A percentile compares a stretch with the other conserved stretches of the same genome.
Evolutionary conservation across 2,329 filamentous ascomycete species (phyloP).

Genomic region (Podosphaera xanthii): DNA sequence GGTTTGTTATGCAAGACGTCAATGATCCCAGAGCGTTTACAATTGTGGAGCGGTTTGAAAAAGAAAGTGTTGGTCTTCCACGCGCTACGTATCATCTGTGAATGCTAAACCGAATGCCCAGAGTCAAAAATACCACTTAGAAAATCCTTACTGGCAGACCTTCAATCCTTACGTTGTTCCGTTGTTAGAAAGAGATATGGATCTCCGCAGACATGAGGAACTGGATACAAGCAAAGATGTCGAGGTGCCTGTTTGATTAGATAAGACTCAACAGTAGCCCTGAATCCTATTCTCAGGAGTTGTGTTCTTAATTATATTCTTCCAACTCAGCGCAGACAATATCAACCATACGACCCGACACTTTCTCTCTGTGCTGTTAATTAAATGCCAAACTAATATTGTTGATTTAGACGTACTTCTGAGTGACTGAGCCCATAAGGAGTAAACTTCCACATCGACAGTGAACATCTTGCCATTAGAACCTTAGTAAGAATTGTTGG

Average conservation of each 20-base stretch:
- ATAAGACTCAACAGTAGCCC: not conserved
- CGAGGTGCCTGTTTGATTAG: constrained; percentile 17
- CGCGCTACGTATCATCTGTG: not conserved
- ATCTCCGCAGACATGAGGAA: constrained; percentile 44
- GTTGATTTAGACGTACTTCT: too few relatives aligned
- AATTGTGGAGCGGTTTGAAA: constrained; percentile 50
- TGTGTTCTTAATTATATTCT: too few relatives aligned
- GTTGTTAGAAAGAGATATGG: constrained; percentile 44
- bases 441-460: too few relatives aligned
- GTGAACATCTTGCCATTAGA: too few relatives aligned
- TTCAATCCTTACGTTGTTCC: constrained; percentile 54
- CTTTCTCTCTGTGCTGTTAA: too few relatives aligned
- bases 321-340: too few relatives aligned
- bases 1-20: constrained; percentile 59
- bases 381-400: too few relatives aligned
- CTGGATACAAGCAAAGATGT: constrained; percentile 31
- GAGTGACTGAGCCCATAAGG: too few relatives aligned
- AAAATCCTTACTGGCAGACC: constrained; percentile 27
- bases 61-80: constrained; percentile 30
- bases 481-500: too few relatives aligned
- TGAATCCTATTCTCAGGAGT: not conserved
- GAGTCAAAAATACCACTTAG: constrained; percentile 38
- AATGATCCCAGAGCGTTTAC: constrained; percentile 47
- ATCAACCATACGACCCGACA: too few relatives aligned
- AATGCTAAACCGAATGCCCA: constrained; percentile 12